Percentiles rank a stretch among this genome's conserved stretches.
Conservation (phyloP, 1,284 basidiomycete species). For the Fomitiporia mediterranea region DNA sequence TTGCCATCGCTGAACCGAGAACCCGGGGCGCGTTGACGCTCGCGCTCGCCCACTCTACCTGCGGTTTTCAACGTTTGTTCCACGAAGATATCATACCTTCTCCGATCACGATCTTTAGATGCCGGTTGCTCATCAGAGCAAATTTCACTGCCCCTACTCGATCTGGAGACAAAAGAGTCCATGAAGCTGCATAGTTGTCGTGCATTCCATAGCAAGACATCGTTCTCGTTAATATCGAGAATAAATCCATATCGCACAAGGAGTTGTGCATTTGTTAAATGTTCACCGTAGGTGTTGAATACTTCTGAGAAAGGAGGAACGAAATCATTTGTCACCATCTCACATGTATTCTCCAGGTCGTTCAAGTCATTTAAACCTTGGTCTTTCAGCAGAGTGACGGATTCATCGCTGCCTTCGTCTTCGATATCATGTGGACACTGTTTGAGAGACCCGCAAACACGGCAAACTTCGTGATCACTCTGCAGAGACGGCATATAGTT, state of each 20-base stretch:
- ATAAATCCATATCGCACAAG: constrained; percentile 74
- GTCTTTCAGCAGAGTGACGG: background rate
- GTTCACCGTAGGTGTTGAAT: constrained; percentile 83
- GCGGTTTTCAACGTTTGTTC: background rate
- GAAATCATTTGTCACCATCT: constrained; percentile 48
- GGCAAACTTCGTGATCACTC: constrained; percentile 83
- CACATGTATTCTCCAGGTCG: constrained; percentile 25
- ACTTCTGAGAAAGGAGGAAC: constrained; percentile 58
- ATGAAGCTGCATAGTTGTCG: constrained; percentile 30
- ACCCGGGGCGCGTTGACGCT: background rate
- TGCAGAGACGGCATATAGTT: constrained; percentile 28
- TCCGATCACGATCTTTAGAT: background rate
- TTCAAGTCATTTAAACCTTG: background rate
- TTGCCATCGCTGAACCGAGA: background rate
- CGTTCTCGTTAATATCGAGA: constrained; percentile 59
- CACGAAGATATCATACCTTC: background rate
- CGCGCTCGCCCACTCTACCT: background rate
- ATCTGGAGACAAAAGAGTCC: background rate
- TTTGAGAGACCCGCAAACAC: constrained; percentile 68
- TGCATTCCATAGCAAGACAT: constrained; percentile 45
- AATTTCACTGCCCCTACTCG: background rate
- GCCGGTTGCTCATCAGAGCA: background rate
- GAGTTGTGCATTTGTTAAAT: constrained; percentile 64
- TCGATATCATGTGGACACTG: constrained; percentile 70
- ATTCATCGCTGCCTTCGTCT: constrained; percentile 8